These are phyloP conservation scores for Fonsecaea multimorphosa DNA, from an alignment of 2,329 filamentous ascomycete genomes.

Conservation along the genomic window DNA sequence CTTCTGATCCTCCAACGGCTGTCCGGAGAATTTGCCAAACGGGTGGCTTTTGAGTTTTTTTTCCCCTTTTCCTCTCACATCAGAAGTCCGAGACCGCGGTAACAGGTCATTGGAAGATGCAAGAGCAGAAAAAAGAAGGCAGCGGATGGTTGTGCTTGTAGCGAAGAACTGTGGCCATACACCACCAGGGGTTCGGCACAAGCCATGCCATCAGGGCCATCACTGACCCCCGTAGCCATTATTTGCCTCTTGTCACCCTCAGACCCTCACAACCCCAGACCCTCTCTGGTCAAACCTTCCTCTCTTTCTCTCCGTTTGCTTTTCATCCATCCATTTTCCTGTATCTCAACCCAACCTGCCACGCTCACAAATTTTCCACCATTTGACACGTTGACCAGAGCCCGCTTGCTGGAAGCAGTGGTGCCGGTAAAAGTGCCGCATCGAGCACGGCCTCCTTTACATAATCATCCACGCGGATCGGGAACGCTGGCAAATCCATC, in stretches of 20 bases:
- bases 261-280: not conserved
- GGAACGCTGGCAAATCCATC: constrained; percentile 12
- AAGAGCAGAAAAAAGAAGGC: not conserved
- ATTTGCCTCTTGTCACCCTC: constrained; percentile 13
- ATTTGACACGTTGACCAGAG: constrained; percentile 13
- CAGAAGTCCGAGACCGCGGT: constrained; percentile 10
- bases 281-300: not conserved
- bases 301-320: not conserved
- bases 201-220: not conserved
- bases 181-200: not conserved
- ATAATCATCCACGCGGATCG: constrained; percentile 14
- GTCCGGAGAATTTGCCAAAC: constrained; percentile 1
- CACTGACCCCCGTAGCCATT: constrained; percentile 8
- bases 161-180: not conserved
- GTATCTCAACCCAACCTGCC: constrained; percentile 13
- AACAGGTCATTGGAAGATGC: not conserved
- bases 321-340: constrained; percentile 11
- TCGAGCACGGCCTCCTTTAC: constrained; percentile 23
- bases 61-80: constrained; percentile 10
- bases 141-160: not conserved
- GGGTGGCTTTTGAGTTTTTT: constrained; percentile 11
- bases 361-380: not conserved
- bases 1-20: not conserved
- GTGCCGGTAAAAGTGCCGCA: constrained; percentile 19
- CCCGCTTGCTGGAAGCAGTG: not conserved